Evolutionary conservation across 2,329 filamentous ascomycete species (phyloP).

Genomic region (Ascochyta viciae-villosae): DNA sequence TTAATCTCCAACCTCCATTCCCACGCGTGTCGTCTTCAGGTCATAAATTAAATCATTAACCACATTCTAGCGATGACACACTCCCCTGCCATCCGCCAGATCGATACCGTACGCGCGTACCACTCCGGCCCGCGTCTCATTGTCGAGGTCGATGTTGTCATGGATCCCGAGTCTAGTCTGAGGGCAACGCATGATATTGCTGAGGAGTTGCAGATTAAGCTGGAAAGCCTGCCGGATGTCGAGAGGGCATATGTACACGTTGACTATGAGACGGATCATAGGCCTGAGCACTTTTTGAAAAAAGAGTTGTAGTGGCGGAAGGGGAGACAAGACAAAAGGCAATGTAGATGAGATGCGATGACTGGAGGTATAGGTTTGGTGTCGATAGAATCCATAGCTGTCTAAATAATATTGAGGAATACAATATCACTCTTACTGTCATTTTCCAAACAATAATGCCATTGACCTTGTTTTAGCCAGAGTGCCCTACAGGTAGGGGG

Average conservation of each 20-base stretch:
- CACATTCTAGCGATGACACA: constrained; percentile 74
- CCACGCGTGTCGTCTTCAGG: background rate
- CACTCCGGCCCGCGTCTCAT: constrained; percentile 88
- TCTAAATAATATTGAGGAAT: too few species aligned
- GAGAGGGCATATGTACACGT: constrained; percentile 97
- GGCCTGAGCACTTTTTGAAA: constrained; percentile 80
- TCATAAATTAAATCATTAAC: background rate
- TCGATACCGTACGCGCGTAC: constrained; percentile 95
- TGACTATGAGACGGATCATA: constrained; percentile 95
- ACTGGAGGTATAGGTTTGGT: background rate
- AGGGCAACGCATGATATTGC: constrained; percentile 88
- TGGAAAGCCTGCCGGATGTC: constrained; percentile 89
- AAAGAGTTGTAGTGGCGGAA: constrained; percentile 62
- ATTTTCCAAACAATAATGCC: too few species aligned
- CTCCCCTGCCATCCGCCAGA: constrained; percentile 76
- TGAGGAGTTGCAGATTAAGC: constrained; percentile 90
- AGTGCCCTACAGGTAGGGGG: too few species aligned
- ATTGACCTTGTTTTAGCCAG: too few species aligned
- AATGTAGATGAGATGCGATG: background rate
- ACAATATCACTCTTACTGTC: too few species aligned
- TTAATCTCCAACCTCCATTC: background rate
- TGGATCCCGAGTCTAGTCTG: constrained; percentile 75
- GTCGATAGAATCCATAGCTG: too few species aligned
- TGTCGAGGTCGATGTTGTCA: constrained; percentile 95
- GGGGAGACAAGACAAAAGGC: background rate